A percentile compares a stretch with the other conserved stretches of the same genome.
These are phyloP conservation scores for Botrytis squamosa DNA, from an alignment of 2,329 filamentous ascomycete genomes.

Conservation along the genomic window DNA sequence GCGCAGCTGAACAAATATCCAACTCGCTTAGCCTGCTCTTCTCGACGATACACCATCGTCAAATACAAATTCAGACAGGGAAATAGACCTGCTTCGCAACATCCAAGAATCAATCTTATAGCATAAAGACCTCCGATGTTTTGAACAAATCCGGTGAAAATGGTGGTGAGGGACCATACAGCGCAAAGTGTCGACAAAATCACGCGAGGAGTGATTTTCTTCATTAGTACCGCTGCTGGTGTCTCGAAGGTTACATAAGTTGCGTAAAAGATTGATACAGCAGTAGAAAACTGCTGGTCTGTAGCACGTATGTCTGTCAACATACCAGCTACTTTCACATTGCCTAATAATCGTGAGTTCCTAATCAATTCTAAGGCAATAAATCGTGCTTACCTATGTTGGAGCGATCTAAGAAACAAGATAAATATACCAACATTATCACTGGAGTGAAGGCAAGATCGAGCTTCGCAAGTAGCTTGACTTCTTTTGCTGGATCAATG, in stretches of 20 bases:
- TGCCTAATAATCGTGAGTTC: constrained; percentile 44
- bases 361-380: neutral
- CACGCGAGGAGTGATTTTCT: constrained; percentile 46
- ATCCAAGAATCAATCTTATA: constrained; percentile 48
- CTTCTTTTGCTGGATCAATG: constrained; percentile 47
- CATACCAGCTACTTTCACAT: constrained; percentile 31
- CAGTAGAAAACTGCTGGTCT: constrained; percentile 27
- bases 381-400: constrained; percentile 44
- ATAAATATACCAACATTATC: constrained; percentile 55
- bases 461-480: constrained; percentile 48
- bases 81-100: constrained; percentile 50
- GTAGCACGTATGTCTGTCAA: constrained; percentile 26
- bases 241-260: constrained; percentile 52
- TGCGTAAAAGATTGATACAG: constrained; percentile 51
- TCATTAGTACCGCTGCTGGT: constrained; percentile 48
- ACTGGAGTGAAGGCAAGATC: constrained; percentile 50
- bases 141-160: constrained; percentile 47
- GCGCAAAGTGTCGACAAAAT: constrained; percentile 40
- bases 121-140: constrained; percentile 46
- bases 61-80: constrained; percentile 50
- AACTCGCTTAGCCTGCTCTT: constrained; percentile 54
- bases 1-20: constrained; percentile 54
- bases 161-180: constrained; percentile 49
- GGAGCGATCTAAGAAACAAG: constrained; percentile 54
- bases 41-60: constrained; percentile 55